Conservation (phyloP, 2,329 filamentous ascomycete species). For the Sordariomycetes sp. region DNA sequence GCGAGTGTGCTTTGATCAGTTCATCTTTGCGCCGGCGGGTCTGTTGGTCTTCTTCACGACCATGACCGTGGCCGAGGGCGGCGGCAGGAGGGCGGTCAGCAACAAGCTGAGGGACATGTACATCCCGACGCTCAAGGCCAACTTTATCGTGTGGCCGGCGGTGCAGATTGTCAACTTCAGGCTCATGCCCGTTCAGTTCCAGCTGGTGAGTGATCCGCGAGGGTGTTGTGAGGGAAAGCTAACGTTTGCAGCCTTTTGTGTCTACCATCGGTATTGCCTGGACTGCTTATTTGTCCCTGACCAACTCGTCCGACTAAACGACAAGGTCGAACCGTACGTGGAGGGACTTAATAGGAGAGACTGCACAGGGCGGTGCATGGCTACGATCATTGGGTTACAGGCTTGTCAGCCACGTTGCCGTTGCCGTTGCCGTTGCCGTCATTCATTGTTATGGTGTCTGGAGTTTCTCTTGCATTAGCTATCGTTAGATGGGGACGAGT, state of each 20-base stretch:
- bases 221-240: conserved; percentile 2
- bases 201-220: conserved; percentile 63
- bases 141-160: conserved; percentile 89
- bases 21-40: conserved; percentile 85
- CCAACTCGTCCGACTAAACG: conserved; percentile 79
- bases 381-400: too few relatives aligned
- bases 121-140: conserved; percentile 86
- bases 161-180: conserved; percentile 97
- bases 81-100: conserved; percentile 67
- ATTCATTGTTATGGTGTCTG: too few relatives aligned
- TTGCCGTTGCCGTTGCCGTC: too few relatives aligned
- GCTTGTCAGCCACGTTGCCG: too few relatives aligned
- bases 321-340: too few relatives aligned
- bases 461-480: too few relatives aligned
- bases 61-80: conserved; percentile 94
- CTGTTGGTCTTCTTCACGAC: conserved; percentile 85
- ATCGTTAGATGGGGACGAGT: too few relatives aligned
- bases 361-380: too few relatives aligned
- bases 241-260: conserved; percentile 69
- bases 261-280: conserved; percentile 93
- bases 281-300: conserved; percentile 92
- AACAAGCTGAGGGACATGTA: conserved; percentile 93
- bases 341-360: too few relatives aligned
- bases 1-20: conserved; percentile 84
- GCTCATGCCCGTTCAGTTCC: conserved; percentile 88